Evolutionary conservation across 805 yeast species (phyloP), one percentile per base, ranked within the genome.

Genomic region (Wickerhamomyces bisporus): DNA sequence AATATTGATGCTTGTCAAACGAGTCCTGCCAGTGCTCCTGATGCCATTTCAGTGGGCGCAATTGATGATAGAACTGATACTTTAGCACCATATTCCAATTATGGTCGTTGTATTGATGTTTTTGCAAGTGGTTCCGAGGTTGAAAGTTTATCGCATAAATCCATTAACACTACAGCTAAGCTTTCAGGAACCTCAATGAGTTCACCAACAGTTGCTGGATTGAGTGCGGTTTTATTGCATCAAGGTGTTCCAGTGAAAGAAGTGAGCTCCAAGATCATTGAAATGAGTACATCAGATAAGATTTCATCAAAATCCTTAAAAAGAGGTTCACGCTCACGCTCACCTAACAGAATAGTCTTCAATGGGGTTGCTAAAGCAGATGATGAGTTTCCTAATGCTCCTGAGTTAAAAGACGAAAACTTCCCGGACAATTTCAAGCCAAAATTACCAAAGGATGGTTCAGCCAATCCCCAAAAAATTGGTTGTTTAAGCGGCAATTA

Each of bases 41-140:
- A 65, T 35, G 87, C 86, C 0, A 74, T 86, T 4, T 79, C 95
- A 0, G 94, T 89, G 8, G 97, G 96, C 1, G 95, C 96, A 4
- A 77, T 88, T 35, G 91, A 87, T 52, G 95, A 86, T 54, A 55
- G 71, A 15, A 70, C 69, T 6, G 95, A 86, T 49, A 49, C 67
- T 3, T 66, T 88, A 26, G 94, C 97, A 0, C 53, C 71, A 11
- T 89, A 91, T 51, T 75, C 93, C n/a, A 89, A 91, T 55, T 86
- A 89, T 88, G 97, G 98, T 0, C 66, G 69, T n/a, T 91, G 97
- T 59, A 94, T 89, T 7, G 87, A 86, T 53, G 68, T 86, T 1
- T 82, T 85, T 61, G 87, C 96, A 0, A 76, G 91, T 34, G 98
- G 98, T 0, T 80, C 79, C 0, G 64, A 65, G 13, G 81, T 87